Percentiles rank a stretch among this genome's conserved stretches.
Conservation (phyloP, 2,329 filamentous ascomycete genomes). For the Chaetomiaceae sp. region DNA sequence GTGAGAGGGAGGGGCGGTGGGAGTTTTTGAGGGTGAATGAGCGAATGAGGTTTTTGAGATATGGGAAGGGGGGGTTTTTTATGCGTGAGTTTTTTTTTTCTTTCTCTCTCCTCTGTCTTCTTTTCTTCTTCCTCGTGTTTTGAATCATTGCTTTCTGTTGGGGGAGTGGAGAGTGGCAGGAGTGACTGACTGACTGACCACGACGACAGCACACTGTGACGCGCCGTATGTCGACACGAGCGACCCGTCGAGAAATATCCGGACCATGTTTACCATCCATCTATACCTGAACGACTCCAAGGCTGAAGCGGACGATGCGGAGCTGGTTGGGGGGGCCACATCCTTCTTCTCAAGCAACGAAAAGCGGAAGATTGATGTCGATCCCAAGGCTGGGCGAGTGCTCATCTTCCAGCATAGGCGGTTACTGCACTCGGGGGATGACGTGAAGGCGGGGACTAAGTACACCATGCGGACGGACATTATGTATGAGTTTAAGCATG, state of each 20-base stretch:
- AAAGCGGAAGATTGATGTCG: slow-evolving; percentile 45
- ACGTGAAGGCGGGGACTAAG: slow-evolving; percentile 49
- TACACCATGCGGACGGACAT: slow-evolving; percentile 55
- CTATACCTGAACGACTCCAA: slow-evolving; percentile 51
- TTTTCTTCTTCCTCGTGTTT: neutral
- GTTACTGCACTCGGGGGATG: slow-evolving; percentile 51
- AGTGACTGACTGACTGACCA: neutral
- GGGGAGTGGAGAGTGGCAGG: neutral
- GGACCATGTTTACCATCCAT: slow-evolving; percentile 52
- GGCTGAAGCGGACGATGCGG: slow-evolving; percentile 34
- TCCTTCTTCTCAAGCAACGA: slow-evolving; percentile 46
- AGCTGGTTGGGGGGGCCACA: slow-evolving; percentile 52
- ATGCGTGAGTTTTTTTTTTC: slow-evolving; percentile 41
- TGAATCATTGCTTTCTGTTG: neutral
- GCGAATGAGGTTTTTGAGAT: slow-evolving; percentile 70
- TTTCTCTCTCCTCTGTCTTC: too few species aligned
- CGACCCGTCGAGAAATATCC: slow-evolving; percentile 39
- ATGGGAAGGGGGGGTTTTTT: slow-evolving; percentile 69
- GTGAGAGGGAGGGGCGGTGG: slow-evolving; percentile 33
- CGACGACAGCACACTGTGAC: slow-evolving; percentile 59
- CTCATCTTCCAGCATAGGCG: slow-evolving; percentile 55
- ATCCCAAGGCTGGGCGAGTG: slow-evolving; percentile 54
- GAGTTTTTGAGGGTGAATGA: slow-evolving; percentile 59
- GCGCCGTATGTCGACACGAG: slow-evolving; percentile 54
- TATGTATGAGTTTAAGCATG: slow-evolving; percentile 38